Evolutionary conservation across 768 basidiomycete genomes (phyloP).

Genomic region (Boletus edulis): DNA sequence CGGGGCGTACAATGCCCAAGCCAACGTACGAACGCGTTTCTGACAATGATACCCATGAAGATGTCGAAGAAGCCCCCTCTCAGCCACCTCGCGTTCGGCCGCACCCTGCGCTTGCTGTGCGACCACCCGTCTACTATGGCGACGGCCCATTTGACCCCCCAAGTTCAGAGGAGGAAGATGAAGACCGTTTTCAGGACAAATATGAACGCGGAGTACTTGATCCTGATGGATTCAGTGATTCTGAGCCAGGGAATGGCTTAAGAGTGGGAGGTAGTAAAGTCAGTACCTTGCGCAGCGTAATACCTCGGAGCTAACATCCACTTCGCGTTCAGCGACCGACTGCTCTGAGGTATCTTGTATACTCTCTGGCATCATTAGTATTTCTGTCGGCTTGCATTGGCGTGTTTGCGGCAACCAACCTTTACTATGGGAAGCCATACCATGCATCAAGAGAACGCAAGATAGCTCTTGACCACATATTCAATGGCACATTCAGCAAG

Average conservation of each 20-base stretch:
- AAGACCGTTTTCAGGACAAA: slow-evolving; percentile 48
- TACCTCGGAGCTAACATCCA: slow-evolving; percentile 6
- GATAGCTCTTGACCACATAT: slow-evolving; percentile 86
- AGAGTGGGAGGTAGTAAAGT: slow-evolving; percentile 39
- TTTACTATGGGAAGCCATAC: slow-evolving; percentile 58
- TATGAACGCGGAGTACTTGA: slow-evolving; percentile 9
- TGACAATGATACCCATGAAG: slow-evolving; percentile 23
- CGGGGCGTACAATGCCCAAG: slow-evolving; percentile 23
- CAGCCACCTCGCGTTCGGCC: slow-evolving; percentile 1
- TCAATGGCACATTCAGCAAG: slow-evolving; percentile 82
- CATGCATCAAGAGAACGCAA: slow-evolving; percentile 54
- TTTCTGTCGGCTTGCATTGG: slow-evolving; percentile 68
- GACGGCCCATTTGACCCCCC: slow-evolving; percentile 78
- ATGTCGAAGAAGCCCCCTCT: slow-evolving; percentile 7
- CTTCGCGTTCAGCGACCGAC: slow-evolving; percentile 39
- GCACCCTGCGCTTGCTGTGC: slow-evolving; percentile 13
- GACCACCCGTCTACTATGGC: slow-evolving; percentile 57
- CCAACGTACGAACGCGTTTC: slow-evolving; percentile 31
- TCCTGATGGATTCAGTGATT: slow-evolving; percentile 13
- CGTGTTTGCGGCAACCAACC: slow-evolving; percentile 65
- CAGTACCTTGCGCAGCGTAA: slow-evolving; percentile 11
- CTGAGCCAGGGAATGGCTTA: slow-evolving; percentile 31
- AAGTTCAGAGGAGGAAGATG: slow-evolving; percentile 75
- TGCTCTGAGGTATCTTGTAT: slow-evolving; percentile 60
- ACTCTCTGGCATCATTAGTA: slow-evolving; percentile 59